These are phyloP conservation scores for Lentinula raphanica DNA, from an alignment of 768 basidiomycete genomes.

Conservation along the genomic window DNA sequence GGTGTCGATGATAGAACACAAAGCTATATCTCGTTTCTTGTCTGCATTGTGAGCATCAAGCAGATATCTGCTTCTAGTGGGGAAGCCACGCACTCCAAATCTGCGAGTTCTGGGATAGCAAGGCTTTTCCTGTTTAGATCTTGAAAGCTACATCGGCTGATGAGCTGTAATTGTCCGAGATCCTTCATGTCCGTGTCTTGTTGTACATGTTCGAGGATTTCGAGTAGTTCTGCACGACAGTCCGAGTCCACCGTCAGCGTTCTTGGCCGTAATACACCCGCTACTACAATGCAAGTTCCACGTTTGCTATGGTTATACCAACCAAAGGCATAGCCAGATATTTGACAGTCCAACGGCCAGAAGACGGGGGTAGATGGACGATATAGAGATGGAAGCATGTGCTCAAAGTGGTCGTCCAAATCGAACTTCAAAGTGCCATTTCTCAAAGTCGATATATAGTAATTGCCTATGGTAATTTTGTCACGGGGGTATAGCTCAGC, in stretches of 20 bases:
- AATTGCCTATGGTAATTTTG: no score
- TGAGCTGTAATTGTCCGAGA: background rate
- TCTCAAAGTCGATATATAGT: no score
- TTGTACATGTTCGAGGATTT: background rate
- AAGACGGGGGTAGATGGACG: slow-evolving; percentile 30
- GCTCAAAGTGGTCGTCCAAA: no score
- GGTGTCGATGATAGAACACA: slow-evolving; percentile 51
- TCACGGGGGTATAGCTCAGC: slow-evolving; percentile 31
- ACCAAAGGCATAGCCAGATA: slow-evolving; percentile 53
- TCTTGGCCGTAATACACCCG: slow-evolving; percentile 21
- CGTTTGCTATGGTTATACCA: slow-evolving; percentile 44
- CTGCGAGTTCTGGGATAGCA: background rate
- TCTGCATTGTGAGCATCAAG: background rate
- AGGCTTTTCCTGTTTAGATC: slow-evolving; percentile 5
- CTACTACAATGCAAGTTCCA: slow-evolving; percentile 46
- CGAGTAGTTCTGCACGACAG: background rate
- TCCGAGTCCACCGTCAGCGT: slow-evolving; percentile 4
- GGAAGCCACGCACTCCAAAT: background rate
- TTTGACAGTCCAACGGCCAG: slow-evolving; percentile 50
- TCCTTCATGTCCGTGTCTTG: background rate
- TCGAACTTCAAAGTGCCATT: no score
- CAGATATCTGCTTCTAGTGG: background rate
- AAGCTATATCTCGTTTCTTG: slow-evolving; percentile 18
- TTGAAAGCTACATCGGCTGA: background rate
- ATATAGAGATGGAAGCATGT: background rate